These are phyloP conservation scores for Blastobotrys illinoisensis DNA, from an alignment of 1,139 yeast species.

Conservation along the genomic window DNA sequence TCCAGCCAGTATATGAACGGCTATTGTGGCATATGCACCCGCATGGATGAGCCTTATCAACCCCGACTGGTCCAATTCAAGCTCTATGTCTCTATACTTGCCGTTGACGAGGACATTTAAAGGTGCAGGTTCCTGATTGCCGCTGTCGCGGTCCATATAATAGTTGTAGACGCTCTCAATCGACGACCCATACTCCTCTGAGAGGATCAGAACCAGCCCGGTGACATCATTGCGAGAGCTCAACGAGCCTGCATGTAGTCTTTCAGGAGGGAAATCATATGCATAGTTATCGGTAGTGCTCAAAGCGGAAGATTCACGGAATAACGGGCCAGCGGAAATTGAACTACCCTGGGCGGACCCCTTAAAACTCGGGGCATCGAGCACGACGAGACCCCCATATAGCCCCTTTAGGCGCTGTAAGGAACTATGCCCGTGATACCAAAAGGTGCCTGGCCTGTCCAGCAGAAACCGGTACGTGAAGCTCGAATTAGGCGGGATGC, in stretches of 20 bases:
- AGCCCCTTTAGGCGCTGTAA: constrained; percentile 82
- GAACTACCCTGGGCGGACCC: constrained; percentile 30
- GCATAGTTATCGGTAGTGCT: too few relatives aligned
- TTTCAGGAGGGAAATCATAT: too few relatives aligned
- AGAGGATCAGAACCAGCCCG: constrained; percentile 53
- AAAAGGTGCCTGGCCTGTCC: constrained; percentile 72
- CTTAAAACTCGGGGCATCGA: constrained; percentile 23
- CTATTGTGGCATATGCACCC: constrained; percentile 26
- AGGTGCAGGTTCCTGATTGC: constrained; percentile 90
- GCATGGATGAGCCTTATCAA: constrained; percentile 31
- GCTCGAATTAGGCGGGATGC: constrained; percentile 63
- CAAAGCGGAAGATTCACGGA: constrained; percentile 10
- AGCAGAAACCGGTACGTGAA: constrained; percentile 67
- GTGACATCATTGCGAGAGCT: constrained; percentile 50
- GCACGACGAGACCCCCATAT: constrained; percentile 66
- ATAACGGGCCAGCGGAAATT: constrained; percentile 27
- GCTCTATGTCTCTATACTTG: constrained; percentile 11
- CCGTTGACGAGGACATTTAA: constrained; percentile 44
- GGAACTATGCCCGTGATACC: constrained; percentile 83
- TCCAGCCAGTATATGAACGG: constrained; percentile 13
- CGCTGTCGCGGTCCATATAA: constrained; percentile 62
- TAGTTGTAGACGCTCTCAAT: constrained; percentile 45
- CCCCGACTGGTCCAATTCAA: constrained; percentile 16
- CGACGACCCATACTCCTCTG: constrained; percentile 72
- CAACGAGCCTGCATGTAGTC: too few relatives aligned